A percentile compares a stretch with the other conserved stretches of the same genome.
Evolutionary conservation across 768 basidiomycete species (phyloP).

Genomic region (Suillus tomentosus): DNA sequence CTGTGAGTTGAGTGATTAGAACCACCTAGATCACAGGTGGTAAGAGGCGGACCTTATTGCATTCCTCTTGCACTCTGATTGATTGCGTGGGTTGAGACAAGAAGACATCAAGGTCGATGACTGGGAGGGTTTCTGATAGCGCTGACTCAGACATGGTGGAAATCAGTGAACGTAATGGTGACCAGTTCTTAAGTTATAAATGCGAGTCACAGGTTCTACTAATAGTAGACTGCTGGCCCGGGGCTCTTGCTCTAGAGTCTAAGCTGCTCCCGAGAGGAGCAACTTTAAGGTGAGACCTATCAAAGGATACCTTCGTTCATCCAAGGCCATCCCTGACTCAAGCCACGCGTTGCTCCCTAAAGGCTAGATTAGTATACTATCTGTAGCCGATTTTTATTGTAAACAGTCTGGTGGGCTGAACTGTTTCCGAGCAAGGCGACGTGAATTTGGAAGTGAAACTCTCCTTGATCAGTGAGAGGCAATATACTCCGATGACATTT

Average conservation of each 20-base stretch:
- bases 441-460: not conserved
- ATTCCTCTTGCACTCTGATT: slow-evolving; percentile 57
- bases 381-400: not conserved
- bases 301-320: slow-evolving; percentile 6
- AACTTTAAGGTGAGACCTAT: not conserved
- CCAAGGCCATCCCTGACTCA: slow-evolving; percentile 4
- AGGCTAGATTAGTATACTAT: not conserved
- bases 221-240: not conserved
- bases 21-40: slow-evolving; percentile 6
- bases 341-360: not conserved
- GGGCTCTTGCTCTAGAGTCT: no score
- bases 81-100: slow-evolving; percentile 47
- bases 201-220: not conserved
- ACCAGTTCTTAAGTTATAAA: not conserved
- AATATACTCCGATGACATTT: not conserved
- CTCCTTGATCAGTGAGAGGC: not conserved
- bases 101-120: slow-evolving; percentile 79
- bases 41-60: slow-evolving; percentile 52
- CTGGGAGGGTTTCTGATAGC: slow-evolving; percentile 58
- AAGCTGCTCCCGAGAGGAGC: not conserved
- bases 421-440: not conserved
- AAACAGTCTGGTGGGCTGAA: not conserved
- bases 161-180: not conserved
- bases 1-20: slow-evolving; percentile 37
- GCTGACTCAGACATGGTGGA: slow-evolving; percentile 38